Percentiles rank a stretch among this genome's conserved stretches.
phyloP scores from a whole-genome alignment of 257 asterid genomes.

The Striga asiatica region DNA sequence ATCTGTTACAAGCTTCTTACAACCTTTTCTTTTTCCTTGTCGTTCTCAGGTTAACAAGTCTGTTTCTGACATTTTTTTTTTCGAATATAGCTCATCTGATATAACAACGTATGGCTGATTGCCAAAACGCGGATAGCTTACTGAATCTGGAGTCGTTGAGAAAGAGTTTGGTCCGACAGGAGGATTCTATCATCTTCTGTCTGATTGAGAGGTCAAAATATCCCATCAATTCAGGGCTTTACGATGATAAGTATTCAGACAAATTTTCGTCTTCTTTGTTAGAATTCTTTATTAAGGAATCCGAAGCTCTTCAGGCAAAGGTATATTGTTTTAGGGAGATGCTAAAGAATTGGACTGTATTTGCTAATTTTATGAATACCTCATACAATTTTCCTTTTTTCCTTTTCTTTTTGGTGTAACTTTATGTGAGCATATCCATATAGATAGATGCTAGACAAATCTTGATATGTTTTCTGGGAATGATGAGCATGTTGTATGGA shows the following conservation, averaged over 20 bases:
- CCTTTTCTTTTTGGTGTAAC: too few species aligned
- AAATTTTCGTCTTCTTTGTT: constrained; percentile 27
- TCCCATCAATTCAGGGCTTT: constrained; percentile 34
- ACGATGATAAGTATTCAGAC: constrained; percentile 14
- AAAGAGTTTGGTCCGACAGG: constrained; percentile 56
- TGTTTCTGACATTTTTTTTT: background rate
- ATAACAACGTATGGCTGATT: background rate
- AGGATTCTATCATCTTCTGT: constrained; percentile 65
- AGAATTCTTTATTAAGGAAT: constrained; percentile 39
- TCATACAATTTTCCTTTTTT: too few species aligned
- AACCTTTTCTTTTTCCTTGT: background rate
- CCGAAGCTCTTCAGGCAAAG: constrained; percentile 83
- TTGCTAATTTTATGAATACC: too few species aligned
- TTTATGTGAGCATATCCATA: too few species aligned
- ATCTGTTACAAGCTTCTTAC: too few species aligned
- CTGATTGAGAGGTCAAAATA: constrained; percentile 67
- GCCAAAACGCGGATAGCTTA: constrained; percentile 16
- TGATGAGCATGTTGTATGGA: too few species aligned
- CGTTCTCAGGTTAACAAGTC: background rate
- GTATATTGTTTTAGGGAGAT: constrained; percentile 17
- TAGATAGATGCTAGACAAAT: too few species aligned
- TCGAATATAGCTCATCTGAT: background rate
- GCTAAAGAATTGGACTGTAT: too few species aligned
- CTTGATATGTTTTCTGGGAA: too few species aligned
- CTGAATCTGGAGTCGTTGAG: constrained; percentile 61